Conservation (phyloP, 75 land plant species). For the Ceratopteris richardii region DNA sequence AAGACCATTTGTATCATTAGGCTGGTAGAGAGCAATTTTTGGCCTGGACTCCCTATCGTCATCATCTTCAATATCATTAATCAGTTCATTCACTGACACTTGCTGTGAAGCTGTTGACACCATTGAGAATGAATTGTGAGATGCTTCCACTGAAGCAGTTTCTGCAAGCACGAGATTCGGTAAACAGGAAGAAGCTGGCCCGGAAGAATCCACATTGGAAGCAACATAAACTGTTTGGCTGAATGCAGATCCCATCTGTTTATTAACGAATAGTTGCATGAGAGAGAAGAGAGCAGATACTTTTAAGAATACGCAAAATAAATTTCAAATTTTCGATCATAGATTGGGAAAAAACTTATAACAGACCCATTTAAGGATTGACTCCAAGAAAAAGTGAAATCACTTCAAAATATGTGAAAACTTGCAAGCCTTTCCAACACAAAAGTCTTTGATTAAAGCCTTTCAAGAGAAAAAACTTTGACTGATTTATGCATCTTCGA, state of each 20-base stretch:
- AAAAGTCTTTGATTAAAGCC: too few species aligned
- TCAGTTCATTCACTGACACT: conserved; percentile 41
- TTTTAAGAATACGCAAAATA: too few species aligned
- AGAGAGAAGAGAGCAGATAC: too few species aligned
- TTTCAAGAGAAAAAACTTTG: too few species aligned
- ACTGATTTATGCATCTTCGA: too few species aligned
- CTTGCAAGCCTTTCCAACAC: too few species aligned
- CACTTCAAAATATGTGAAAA: too few species aligned
- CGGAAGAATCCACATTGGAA: conserved; percentile 68
- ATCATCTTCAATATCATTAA: conserved; percentile 88
- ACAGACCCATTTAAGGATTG: too few species aligned
- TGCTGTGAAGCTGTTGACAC: conserved; percentile 43
- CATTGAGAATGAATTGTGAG: conserved; percentile 41
- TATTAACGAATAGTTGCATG: too few species aligned
- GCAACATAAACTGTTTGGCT: conserved; percentile 60
- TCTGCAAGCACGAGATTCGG: conserved; percentile 56
- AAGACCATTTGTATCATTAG: conserved; percentile 60
- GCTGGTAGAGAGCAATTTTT: conserved; percentile 30
- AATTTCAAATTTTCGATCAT: neutral
- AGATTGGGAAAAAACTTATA: too few species aligned
- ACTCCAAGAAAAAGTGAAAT: too few species aligned
- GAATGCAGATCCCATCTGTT: conserved; percentile 50
- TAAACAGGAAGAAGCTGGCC: conserved; percentile 67
- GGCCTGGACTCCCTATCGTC: conserved; percentile 38
- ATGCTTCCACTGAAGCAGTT: conserved; percentile 22